Conservation (phyloP, 805 yeast species). For the Zygotorulaspora florentina region DNA sequence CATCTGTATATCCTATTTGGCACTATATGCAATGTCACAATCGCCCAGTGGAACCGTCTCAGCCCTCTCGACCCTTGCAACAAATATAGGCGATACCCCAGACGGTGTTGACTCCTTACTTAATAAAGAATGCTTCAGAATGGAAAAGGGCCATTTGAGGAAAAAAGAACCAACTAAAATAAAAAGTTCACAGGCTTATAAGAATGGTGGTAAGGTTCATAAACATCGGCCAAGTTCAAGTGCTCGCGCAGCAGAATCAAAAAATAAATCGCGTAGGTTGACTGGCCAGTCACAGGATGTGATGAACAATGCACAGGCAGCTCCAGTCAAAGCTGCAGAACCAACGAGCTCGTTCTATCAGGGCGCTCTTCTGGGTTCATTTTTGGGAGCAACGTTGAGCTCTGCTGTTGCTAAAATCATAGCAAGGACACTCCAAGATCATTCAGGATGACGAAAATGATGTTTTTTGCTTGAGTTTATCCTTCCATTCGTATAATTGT, state of each 20-base stretch:
- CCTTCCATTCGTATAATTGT: slow-evolving; percentile 9
- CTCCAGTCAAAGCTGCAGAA: background rate
- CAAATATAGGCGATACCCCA: too few relatives aligned
- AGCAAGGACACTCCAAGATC: slow-evolving; percentile 2
- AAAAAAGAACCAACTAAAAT: background rate
- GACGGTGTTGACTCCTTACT: too few relatives aligned
- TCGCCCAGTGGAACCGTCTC: too few relatives aligned
- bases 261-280: background rate
- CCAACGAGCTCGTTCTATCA: slow-evolving; percentile 19
- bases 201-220: background rate
- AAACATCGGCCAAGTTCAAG: background rate
- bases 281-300: background rate
- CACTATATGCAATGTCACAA: too few relatives aligned
- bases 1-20: too few relatives aligned
- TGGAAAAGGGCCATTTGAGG: background rate
- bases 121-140: too few relatives aligned
- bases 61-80: too few relatives aligned
- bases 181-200: background rate
- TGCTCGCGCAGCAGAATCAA: background rate
- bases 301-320: background rate
- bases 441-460: slow-evolving; percentile 4
- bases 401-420: slow-evolving; percentile 13
- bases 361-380: slow-evolving; percentile 30
- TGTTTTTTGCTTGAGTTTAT: slow-evolving; percentile 1
- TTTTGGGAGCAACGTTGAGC: slow-evolving; percentile 29